A percentile compares a stretch with the other conserved stretches of the same genome.
These are phyloP conservation scores for Clonostachys chloroleuca DNA, from an alignment of 2,329 filamentous ascomycete genomes.

Conservation along the genomic window DNA sequence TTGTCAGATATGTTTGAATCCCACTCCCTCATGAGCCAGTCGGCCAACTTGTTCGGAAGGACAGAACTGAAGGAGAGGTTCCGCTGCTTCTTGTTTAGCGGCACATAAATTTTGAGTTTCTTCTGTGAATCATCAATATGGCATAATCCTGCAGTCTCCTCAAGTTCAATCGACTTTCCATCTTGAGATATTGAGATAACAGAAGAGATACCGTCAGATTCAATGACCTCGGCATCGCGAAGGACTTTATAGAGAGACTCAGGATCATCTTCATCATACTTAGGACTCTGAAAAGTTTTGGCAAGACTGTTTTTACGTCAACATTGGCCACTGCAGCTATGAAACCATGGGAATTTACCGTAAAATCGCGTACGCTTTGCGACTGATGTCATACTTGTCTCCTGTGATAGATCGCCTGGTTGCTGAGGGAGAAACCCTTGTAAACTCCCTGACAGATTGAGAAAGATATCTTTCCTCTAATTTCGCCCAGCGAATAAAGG, in stretches of 20 bases:
- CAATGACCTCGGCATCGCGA: slow-evolving; percentile 11
- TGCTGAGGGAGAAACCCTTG: too few relatives aligned
- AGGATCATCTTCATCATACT: too few relatives aligned
- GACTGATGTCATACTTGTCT: too few relatives aligned
- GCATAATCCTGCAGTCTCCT: slow-evolving; percentile 10
- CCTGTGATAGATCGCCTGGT: too few relatives aligned
- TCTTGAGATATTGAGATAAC: slow-evolving; percentile 18
- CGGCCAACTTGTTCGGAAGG: not conserved
- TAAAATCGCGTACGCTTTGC: too few relatives aligned
- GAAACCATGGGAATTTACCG: too few relatives aligned
- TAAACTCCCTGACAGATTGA: slow-evolving; percentile 18
- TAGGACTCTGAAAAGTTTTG: too few relatives aligned
- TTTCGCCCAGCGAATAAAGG: slow-evolving; percentile 24
- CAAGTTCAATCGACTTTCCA: slow-evolving; percentile 7
- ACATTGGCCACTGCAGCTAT: too few relatives aligned
- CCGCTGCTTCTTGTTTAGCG: slow-evolving; percentile 14
- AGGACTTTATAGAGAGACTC: too few relatives aligned
- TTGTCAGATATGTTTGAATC: not conserved
- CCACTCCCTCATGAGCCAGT: not conserved
- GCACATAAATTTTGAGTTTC: slow-evolving; percentile 21
- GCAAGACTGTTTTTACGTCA: too few relatives aligned
- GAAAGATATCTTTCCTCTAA: slow-evolving; percentile 25
- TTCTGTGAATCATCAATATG: slow-evolving; percentile 18
- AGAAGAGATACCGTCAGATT: slow-evolving; percentile 21
- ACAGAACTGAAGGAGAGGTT: not conserved